These are phyloP conservation scores for Monosporozyma servazzii DNA, from an alignment of 805 yeast genomes.

Conservation along the genomic window DNA sequence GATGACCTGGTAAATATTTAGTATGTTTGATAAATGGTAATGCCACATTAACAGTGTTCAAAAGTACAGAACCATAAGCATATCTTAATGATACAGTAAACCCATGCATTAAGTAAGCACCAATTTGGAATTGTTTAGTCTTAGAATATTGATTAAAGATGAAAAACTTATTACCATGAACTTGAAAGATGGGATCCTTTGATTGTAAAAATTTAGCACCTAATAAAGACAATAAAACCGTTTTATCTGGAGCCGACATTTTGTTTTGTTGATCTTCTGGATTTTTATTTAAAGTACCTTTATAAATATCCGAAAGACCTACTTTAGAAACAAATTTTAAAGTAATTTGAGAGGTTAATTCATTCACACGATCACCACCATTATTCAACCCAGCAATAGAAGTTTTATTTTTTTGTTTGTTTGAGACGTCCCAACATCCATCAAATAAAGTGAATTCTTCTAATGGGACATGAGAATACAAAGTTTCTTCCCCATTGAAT, in stretches of 20 bases:
- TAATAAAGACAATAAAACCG: constrained; percentile 11
- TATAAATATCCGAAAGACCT: constrained; percentile 13
- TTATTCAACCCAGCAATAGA: constrained; percentile 1
- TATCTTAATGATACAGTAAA: constrained; percentile 15
- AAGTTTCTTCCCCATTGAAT: constrained; percentile 19
- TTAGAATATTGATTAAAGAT: constrained; percentile 9
- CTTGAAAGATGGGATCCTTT: constrained; percentile 13
- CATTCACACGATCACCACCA: constrained; percentile 1
- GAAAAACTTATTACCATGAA: constrained; percentile 18
- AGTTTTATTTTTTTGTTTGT: constrained; percentile 11
- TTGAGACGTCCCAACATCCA: constrained; percentile 19
- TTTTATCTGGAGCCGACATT: constrained; percentile 14
- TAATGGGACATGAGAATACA: constrained; percentile 17
- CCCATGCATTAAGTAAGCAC: constrained; percentile 17
- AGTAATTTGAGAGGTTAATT: constrained; percentile 11
- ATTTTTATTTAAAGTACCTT: constrained; percentile 10
- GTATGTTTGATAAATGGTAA: constrained; percentile 16
- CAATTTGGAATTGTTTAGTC: constrained; percentile 14
- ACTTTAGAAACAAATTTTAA: constrained; percentile 14
- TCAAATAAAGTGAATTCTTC: constrained; percentile 19
- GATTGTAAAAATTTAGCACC: constrained; percentile 15
- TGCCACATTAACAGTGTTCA: constrained; percentile 15
- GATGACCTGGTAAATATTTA: constrained; percentile 18
- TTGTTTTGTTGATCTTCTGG: constrained; percentile 16
- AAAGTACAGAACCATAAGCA: constrained; percentile 14